Percentiles rank a stretch among this genome's conserved stretches.
Evolutionary conservation across 2,329 filamentous ascomycete species (phyloP).

Genomic region (Clarireedia paspali): DNA sequence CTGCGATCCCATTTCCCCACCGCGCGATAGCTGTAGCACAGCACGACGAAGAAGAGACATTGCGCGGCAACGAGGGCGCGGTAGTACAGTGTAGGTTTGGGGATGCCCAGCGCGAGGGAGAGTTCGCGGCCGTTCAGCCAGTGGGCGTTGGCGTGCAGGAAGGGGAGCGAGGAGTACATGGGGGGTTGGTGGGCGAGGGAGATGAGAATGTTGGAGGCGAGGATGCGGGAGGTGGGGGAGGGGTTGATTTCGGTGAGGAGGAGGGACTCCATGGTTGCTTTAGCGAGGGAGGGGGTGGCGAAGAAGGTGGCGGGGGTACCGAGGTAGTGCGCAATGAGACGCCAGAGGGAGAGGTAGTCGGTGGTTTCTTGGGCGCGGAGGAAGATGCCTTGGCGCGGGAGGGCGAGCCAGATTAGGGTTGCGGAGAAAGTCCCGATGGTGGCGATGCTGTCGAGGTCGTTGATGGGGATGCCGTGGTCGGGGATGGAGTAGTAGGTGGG

Average conservation of each 20-base stretch:
- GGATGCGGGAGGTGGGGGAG: conserved; percentile 49
- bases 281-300: conserved; percentile 45
- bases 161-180: conserved; percentile 12
- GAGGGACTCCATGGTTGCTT: conserved; percentile 59
- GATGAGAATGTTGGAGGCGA: conserved; percentile 70
- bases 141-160: too few species aligned
- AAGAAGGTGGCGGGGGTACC: conserved; percentile 60
- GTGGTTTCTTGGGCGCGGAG: conserved; percentile 51
- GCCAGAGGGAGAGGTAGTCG: conserved; percentile 71
- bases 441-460: conserved; percentile 65
- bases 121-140: conserved; percentile 19
- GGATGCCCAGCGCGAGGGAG: neutral
- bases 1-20: too few species aligned
- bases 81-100: neutral
- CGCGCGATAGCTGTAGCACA: too few species aligned
- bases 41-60: too few species aligned
- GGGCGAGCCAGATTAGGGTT: conserved; percentile 57
- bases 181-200: conserved; percentile 48
- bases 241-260: conserved; percentile 60
- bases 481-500: conserved; percentile 56
- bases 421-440: conserved; percentile 66
- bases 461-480: conserved; percentile 59
- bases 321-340: conserved; percentile 64
- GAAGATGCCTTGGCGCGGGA: conserved; percentile 67
- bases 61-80: too few species aligned